Base-by-base conservation (phyloP, 2,329 filamentous ascomycete genomes). In the Nemania abortiva region DNA sequence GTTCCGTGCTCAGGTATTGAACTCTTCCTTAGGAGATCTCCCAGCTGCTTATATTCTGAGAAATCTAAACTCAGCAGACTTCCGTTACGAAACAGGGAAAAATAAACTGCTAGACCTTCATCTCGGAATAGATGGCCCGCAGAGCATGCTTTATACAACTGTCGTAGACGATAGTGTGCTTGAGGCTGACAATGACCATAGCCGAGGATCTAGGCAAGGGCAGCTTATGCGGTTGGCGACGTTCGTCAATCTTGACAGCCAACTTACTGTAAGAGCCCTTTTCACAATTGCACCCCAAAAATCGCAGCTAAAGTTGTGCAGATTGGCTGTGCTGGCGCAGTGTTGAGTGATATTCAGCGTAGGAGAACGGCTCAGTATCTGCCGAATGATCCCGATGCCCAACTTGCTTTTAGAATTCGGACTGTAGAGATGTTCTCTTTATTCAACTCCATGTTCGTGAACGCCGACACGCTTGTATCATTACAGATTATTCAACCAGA, bases 401-500 rank as follows among this genome's bases (percentile, higher is more conserved):
- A 82, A n/a, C 75, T 82, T 10, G 81, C 87, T 50, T 92, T 92
- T 72, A 85, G 84, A 6, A 84, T 97, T 29, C 84, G 81, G 27
- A 85, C 84, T 0, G 80, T 98, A 11, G 87, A 92, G 75, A 95
- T 93, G 88, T 94, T 97, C 79, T 91, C 87, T 37, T 82, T 97
- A 27, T 79, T 81, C 45, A 78, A 84, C 63, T 82, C 82, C 59
- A 93, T 95, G 90, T 93, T 96, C 75, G 85, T 98, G 73, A 96
- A 93, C 73, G 83, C 87, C 2, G 94, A 98, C 76, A 92, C 95
- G 0, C 82, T 98, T 50, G 81, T 89, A 15, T 94, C 94, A 1
- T 86, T 99, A 9, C 95, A 98, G 75, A 93, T 99, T 31, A 85
- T 97, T 29, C 91, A 92, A 64, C 89, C 91, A 1, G 95, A 98